These are phyloP conservation scores for Xylariales sp. DNA, from an alignment of 2,329 filamentous ascomycete species.

Conservation along the genomic window DNA sequence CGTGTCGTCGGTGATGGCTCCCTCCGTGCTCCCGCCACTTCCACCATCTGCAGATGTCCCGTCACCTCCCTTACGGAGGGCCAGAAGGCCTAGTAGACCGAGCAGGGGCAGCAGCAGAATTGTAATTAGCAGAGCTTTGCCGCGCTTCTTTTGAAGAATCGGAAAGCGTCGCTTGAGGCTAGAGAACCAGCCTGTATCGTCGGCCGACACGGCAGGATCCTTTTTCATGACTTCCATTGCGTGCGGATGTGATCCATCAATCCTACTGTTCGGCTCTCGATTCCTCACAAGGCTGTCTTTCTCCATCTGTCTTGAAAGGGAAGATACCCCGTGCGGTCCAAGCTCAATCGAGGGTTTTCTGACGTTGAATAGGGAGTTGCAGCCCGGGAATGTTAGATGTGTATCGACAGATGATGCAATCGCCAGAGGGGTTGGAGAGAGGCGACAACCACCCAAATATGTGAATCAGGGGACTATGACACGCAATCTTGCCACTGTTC, in stretches of 20 bases:
- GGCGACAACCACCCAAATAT: no score
- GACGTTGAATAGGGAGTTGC: no score
- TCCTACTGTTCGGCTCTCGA: not conserved
- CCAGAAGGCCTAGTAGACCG: slow-evolving; percentile 26
- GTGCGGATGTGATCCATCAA: not conserved
- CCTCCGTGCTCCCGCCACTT: slow-evolving; percentile 4
- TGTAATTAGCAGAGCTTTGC: slow-evolving; percentile 18
- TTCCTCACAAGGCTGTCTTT: not conserved
- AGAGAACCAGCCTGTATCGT: slow-evolving; percentile 14
- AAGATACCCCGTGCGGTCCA: not conserved
- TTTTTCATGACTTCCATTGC: slow-evolving; percentile 8
- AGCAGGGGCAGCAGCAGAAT: slow-evolving; percentile 27
- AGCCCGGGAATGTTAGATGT: no score
- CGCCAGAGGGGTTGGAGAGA: no score
- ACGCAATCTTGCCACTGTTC: no score
- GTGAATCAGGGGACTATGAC: no score
- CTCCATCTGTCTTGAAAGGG: not conserved
- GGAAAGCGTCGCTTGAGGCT: slow-evolving; percentile 21
- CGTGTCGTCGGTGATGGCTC: slow-evolving; percentile 33
- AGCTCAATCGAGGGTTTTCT: no score
- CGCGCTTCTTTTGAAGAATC: slow-evolving; percentile 23
- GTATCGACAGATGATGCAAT: no score
- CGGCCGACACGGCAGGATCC: slow-evolving; percentile 7
- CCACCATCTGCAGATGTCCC: slow-evolving; percentile 5
- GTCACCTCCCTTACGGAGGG: slow-evolving; percentile 19